These are phyloP conservation scores for Tolypocladium ovalisporum DNA, from an alignment of 2,329 filamentous ascomycete genomes.

Conservation along the genomic window DNA sequence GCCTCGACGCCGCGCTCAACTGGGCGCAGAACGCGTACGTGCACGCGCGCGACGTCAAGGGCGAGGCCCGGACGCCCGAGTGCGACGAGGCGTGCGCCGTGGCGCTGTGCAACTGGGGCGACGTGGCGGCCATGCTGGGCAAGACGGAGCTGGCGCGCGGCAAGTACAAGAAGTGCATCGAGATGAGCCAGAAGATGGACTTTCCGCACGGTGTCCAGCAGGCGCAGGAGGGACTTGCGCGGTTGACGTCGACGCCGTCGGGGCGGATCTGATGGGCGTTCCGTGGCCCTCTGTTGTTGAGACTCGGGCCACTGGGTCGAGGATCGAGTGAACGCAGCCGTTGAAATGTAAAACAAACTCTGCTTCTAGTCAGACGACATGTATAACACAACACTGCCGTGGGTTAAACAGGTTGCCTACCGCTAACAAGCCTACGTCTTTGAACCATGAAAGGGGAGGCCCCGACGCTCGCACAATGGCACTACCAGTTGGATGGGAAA, in stretches of 20 bases:
- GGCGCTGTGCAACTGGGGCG: slow-evolving; percentile 76
- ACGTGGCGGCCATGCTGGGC: slow-evolving; percentile 68
- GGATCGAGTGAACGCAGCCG: not conserved
- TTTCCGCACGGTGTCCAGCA: slow-evolving; percentile 41
- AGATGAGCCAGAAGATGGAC: slow-evolving; percentile 43
- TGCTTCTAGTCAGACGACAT: not conserved
- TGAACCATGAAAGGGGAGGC: not conserved
- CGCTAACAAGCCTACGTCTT: not conserved
- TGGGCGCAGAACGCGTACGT: slow-evolving; percentile 73
- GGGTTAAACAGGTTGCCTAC: not conserved
- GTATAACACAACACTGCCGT: not conserved
- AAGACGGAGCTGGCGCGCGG: slow-evolving; percentile 52
- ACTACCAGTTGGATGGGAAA: not conserved
- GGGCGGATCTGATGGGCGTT: not conserved
- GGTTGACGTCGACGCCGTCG: slow-evolving; percentile 10
- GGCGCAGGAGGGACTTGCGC: slow-evolving; percentile 38
- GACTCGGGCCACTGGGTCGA: too few relatives aligned
- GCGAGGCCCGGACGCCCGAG: slow-evolving; percentile 59
- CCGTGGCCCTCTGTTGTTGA: too few relatives aligned
- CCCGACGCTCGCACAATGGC: not conserved
- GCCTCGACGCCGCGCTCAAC: slow-evolving; percentile 58
- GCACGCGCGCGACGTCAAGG: slow-evolving; percentile 53
- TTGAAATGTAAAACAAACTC: not conserved
- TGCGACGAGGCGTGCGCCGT: slow-evolving; percentile 78
- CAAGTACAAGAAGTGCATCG: slow-evolving; percentile 58